Evolutionary conservation across 805 yeast species (phyloP).

Genomic region (Candida succiphila): DNA sequence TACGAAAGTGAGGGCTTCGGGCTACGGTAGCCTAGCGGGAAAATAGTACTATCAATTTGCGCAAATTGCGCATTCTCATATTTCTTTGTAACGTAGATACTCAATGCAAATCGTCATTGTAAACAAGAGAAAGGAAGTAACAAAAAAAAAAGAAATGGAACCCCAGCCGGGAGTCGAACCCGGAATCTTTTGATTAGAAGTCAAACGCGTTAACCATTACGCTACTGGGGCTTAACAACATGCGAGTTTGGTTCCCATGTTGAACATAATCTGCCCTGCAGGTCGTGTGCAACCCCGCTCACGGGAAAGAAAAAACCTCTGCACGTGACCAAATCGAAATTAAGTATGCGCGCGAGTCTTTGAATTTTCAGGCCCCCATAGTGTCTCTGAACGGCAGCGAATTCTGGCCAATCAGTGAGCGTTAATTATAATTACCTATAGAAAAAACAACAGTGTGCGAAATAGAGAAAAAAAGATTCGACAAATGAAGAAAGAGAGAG

Average conservation of each 20-base stretch:
- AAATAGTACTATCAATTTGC: too few species aligned
- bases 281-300: not conserved
- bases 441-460: not conserved
- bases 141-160: not conserved
- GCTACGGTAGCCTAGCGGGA: conserved; percentile 6
- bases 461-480: not conserved
- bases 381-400: too few species aligned
- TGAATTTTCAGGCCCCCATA: too few species aligned
- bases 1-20: conserved; percentile 85
- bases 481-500: not conserved
- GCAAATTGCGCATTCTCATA: too few species aligned
- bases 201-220: conserved; percentile 53
- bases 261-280: not conserved
- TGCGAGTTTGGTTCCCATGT: not conserved
- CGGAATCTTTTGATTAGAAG: conserved; percentile 50
- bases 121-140: not conserved
- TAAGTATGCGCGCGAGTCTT: too few species aligned
- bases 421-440: conserved; percentile 1
- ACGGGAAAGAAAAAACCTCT: too few species aligned
- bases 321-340: too few species aligned
- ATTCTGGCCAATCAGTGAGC: conserved; percentile 2
- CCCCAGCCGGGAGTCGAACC: conserved; percentile 38
- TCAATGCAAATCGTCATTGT: too few species aligned
- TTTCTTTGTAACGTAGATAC: too few species aligned
- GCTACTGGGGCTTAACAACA: conserved; percentile 31